These are phyloP conservation scores for Gossypium herbaceum DNA, from an alignment of 345 rosid genomes.

Conservation along the genomic window DNA sequence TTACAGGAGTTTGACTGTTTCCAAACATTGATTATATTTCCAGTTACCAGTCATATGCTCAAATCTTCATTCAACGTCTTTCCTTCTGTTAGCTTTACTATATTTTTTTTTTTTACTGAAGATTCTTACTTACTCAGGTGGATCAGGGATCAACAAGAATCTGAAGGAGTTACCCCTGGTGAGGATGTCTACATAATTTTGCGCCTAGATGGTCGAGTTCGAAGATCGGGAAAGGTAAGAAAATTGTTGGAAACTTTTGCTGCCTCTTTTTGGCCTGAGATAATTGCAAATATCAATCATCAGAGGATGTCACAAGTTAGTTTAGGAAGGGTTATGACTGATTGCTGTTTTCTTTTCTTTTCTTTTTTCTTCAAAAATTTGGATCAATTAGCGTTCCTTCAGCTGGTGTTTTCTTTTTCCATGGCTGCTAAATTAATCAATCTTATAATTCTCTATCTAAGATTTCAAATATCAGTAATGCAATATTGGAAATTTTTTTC, in stretches of 20 bases:
- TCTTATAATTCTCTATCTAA: neutral
- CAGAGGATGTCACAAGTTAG: neutral
- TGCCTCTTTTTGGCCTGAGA: neutral
- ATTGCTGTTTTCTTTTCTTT: too few species aligned
- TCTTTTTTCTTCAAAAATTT: too few species aligned
- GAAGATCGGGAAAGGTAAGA: slow-evolving; percentile 49
- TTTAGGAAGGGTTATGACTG: neutral
- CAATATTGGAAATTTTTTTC: neutral
- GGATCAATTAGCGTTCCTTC: too few species aligned
- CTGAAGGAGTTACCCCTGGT: slow-evolving; percentile 83
- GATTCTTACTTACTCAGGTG: slow-evolving; percentile 43
- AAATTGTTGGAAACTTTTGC: neutral
- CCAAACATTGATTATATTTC: neutral
- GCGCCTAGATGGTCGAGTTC: slow-evolving; percentile 93
- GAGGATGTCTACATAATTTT: slow-evolving; percentile 84
- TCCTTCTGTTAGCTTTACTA: neutral
- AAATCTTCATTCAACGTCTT: slow-evolving; percentile 1
- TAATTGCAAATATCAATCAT: neutral
- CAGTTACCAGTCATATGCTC: neutral
- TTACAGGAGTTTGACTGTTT: neutral
- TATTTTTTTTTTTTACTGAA: slow-evolving; percentile 13
- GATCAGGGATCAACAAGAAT: slow-evolving; percentile 84
- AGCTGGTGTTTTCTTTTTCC: neutral
- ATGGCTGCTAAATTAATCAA: neutral
- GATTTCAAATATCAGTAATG: neutral